Base-by-base conservation (phyloP, 768 basidiomycete species). In the Boletus rubescentipes region DNA sequence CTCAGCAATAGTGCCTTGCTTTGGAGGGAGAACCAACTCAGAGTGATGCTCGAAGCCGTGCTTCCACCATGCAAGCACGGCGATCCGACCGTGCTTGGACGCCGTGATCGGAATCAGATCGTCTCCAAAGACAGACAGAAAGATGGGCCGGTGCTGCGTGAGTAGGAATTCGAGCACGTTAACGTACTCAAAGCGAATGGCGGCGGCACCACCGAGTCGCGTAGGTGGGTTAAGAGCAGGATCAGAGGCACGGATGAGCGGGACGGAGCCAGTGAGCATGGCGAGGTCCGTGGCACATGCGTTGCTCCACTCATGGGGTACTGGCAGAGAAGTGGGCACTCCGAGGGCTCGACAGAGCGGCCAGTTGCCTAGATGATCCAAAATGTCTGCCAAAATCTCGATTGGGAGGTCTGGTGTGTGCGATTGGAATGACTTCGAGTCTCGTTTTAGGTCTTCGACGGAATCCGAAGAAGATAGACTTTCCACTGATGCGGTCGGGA, bases 31-130 rank as follows among this genome's bases (percentile, higher is more conserved):
- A 14, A 90, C 64, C 32, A 84, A 72, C 46, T 84, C 82, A 9
- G 85, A 77, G 62, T 86, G 79, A 36, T 82, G 77, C 45, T 85
- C 80, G 47, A 79, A 76, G 32, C 77, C 80, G 56, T 83, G 78
- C 60, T 86, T 84, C 85, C 91, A 93, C 92, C 93, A 94, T 5
- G 83, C 79, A 38, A 95, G 81, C 6, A 93, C 84, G 15, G 77
- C 68, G 3, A 76, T 79, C 15, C 91, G 82, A 11, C 91, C 89
- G 66, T 92, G 80, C 37, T 81, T 78, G 26, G 89, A 88, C 10
- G 93, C 92, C 53, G 84, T 85, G 49, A 85, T 84, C 16, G 89
- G 91, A 45, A 94, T 85, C 45, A 88, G 73, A 67, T 84, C 83
- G 65, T 79, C 77, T 58, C 80, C 78, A 70, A 85, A 89, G 47